phyloP scores from a whole-genome alignment of 2,329 filamentous ascomycete genomes.

The Arthrinium puccinioides region DNA sequence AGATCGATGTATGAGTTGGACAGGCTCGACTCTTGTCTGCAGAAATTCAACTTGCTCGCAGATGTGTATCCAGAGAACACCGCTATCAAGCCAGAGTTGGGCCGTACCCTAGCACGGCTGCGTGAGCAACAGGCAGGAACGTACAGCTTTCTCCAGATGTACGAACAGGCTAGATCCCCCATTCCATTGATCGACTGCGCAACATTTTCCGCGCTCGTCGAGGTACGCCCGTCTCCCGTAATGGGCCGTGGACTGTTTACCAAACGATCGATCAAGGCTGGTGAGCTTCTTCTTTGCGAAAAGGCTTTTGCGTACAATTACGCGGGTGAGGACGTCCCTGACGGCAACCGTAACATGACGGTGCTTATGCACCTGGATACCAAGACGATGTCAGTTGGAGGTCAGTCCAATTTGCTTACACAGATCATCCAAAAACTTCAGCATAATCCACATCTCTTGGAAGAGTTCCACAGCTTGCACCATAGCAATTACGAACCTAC shows the following conservation, averaged over 20 bases:
- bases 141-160: conserved; percentile 31
- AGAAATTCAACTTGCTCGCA: conserved; percentile 24
- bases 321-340: conserved; percentile 12
- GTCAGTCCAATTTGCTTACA: conserved; percentile 31
- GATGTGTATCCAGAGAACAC: conserved; percentile 26
- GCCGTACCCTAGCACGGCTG: conserved; percentile 22
- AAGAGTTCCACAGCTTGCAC: conserved; percentile 28
- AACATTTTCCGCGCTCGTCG: conserved; percentile 34
- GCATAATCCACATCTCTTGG: conserved; percentile 26
- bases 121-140: conserved; percentile 29
- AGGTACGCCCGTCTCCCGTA: conserved; percentile 29
- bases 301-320: conserved; percentile 43
- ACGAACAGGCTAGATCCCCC: conserved; percentile 23
- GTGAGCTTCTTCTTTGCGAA: conserved; percentile 47
- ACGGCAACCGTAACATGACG: conserved; percentile 10
- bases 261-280: conserved; percentile 35
- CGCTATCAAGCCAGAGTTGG: conserved; percentile 19
- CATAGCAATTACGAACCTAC: conserved; percentile 31
- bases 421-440: conserved; percentile 37
- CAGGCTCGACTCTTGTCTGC: conserved; percentile 27
- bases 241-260: conserved; percentile 45
- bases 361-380: conserved; percentile 31
- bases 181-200: conserved; percentile 39
- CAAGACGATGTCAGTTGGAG: conserved; percentile 23
- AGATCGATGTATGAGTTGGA: conserved; percentile 35